phyloP scores from a whole-genome alignment of 345 rosid genomes.

The Hibiscus mutabilis region DNA sequence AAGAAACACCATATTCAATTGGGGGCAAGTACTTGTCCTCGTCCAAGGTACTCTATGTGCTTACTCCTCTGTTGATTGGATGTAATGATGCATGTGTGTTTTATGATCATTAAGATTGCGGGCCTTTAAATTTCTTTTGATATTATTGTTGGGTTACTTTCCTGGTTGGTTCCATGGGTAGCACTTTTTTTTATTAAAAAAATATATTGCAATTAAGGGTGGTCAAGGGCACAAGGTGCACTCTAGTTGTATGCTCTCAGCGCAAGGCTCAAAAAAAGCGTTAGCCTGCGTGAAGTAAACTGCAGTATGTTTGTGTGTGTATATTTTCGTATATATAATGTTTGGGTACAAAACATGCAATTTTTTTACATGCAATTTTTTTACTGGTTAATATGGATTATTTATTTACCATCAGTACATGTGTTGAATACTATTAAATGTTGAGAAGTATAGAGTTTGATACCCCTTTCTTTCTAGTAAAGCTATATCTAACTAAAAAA shows the following conservation, averaged over 20 bases:
- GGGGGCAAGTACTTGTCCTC: slow-evolving; percentile 33
- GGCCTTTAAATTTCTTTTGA: not conserved
- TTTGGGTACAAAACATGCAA: too few species aligned
- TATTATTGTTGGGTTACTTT: too few species aligned
- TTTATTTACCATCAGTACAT: not conserved
- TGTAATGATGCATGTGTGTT: not conserved
- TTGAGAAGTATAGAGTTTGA: not conserved
- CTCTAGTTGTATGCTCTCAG: too few species aligned
- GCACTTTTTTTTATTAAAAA: not conserved
- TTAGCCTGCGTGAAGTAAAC: too few species aligned
- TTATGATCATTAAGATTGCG: not conserved
- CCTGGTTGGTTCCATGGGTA: not conserved
- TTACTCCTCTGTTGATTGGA: not conserved
- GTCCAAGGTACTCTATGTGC: slow-evolving; percentile 44
- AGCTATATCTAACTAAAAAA: not conserved
- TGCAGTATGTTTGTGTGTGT: too few species aligned
- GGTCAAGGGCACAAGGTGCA: not conserved
- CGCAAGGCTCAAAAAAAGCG: too few species aligned
- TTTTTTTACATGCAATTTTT: too few species aligned
- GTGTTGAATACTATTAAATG: not conserved
- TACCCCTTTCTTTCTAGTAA: not conserved
- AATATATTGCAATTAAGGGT: not conserved
- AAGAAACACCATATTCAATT: slow-evolving; percentile 40
- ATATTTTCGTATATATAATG: too few species aligned
- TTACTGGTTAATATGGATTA: not conserved